phyloP scores from a whole-genome alignment of 805 yeast species.

The Candida pini region DNA sequence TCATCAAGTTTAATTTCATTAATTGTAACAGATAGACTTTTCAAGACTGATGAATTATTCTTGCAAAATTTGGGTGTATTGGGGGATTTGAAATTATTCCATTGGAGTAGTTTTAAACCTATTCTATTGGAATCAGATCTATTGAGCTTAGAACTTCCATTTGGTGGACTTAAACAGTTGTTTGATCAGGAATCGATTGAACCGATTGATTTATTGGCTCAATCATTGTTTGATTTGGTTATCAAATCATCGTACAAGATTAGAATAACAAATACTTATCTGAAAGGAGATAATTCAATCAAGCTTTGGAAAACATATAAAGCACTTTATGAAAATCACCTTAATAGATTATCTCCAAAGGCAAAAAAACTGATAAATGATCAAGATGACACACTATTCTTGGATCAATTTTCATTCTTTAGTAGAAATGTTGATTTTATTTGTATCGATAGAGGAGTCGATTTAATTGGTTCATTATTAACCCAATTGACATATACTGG shows the following conservation, averaged over 20 bases:
- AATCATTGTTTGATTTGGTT: conserved; percentile 42
- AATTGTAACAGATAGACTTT: conserved; percentile 6
- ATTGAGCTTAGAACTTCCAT: conserved; percentile 34
- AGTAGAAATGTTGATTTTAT: conserved; percentile 58
- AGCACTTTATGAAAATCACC: conserved; percentile 24
- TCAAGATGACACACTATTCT: conserved; percentile 30
- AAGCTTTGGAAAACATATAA: conserved; percentile 40
- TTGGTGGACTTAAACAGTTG: conserved; percentile 34
- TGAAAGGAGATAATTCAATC: conserved; percentile 55
- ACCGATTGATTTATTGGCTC: conserved; percentile 43
- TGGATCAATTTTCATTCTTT: conserved; percentile 30
- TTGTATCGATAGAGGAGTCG: conserved; percentile 74
- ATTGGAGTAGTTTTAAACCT: conserved; percentile 18
- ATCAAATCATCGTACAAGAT: conserved; percentile 33
- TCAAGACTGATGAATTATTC: conserved; percentile 12
- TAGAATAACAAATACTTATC: conserved; percentile 48
- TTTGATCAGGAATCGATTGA: conserved; percentile 41
- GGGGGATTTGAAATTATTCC: conserved; percentile 21
- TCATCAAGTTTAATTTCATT: conserved; percentile 12
- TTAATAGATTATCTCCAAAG: conserved; percentile 28
- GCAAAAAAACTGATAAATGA: conserved; percentile 28
- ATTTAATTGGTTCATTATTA: conserved; percentile 62
- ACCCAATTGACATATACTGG: conserved; percentile 82
- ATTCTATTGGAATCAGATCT: conserved; percentile 33
- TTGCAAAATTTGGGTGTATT: conserved; percentile 22